These are phyloP conservation scores for Thelonectria olida DNA, from an alignment of 2,329 filamentous ascomycete genomes.

Conservation along the genomic window DNA sequence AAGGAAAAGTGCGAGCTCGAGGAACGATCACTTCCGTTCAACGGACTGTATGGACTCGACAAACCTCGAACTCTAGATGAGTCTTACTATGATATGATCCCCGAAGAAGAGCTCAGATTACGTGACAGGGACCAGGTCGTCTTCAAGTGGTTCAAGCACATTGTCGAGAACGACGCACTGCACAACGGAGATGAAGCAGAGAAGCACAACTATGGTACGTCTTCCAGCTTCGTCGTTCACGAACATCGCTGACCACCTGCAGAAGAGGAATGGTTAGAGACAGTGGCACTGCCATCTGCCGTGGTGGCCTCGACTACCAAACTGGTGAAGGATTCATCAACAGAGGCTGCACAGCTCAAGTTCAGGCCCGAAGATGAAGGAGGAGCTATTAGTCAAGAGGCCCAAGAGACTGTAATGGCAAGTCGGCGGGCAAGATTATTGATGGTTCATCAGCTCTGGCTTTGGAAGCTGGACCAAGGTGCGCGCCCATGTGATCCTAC, in stretches of 20 bases:
- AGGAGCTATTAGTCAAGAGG: conserved; percentile 14
- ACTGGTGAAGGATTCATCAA: too few species aligned
- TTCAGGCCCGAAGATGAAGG: background rate
- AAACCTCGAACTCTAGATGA: background rate
- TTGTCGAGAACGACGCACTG: background rate
- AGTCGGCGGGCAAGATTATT: background rate
- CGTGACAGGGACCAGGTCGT: background rate
- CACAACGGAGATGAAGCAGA: too few species aligned
- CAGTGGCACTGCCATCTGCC: too few species aligned
- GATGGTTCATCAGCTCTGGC: conserved; percentile 30
- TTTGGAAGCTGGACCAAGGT: conserved; percentile 34
- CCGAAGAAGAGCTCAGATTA: background rate
- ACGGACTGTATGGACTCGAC: background rate
- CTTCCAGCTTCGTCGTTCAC: background rate
- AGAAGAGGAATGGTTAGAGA: background rate
- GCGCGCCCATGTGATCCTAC: background rate
- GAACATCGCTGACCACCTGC: background rate
- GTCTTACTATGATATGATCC: background rate
- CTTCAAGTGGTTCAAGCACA: background rate
- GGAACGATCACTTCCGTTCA: background rate
- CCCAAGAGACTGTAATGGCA: background rate
- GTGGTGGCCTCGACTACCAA: background rate
- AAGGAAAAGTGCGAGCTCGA: background rate
- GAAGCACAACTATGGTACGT: background rate
- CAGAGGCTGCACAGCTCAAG: background rate